Conservation (phyloP, 495 filamentous ascomycete genomes). For the Aspergillus asperescens region DNA sequence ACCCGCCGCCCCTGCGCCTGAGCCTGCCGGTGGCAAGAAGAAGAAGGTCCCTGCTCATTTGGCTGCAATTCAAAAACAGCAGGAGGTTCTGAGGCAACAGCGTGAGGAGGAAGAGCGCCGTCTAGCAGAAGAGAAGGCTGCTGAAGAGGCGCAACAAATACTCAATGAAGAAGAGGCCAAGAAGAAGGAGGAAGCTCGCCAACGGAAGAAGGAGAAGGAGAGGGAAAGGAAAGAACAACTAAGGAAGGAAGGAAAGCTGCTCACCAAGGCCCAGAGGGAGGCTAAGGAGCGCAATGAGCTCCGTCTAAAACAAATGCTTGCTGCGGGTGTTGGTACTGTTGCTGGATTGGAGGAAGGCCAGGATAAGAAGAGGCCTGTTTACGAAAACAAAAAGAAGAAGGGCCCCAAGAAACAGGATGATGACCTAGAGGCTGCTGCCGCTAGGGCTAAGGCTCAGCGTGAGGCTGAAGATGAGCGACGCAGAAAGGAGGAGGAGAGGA, state of each 20-base stretch:
- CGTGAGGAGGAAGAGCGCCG: constrained; percentile 70
- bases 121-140: constrained; percentile 68
- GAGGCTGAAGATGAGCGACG: constrained; percentile 69
- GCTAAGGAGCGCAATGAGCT: constrained; percentile 75
- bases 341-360: constrained; percentile 60
- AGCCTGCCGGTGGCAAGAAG: constrained; percentile 61
- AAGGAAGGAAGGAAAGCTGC: constrained; percentile 89
- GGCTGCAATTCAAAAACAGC: constrained; percentile 81
- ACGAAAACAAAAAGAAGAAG: constrained; percentile 73
- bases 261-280: constrained; percentile 91
- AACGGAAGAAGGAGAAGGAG: constrained; percentile 88
- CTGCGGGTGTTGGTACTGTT: constrained; percentile 69
- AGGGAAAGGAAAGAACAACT: constrained; percentile 93
- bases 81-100: constrained; percentile 68
- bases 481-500: constrained; percentile 56
- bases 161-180: constrained; percentile 69
- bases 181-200: constrained; percentile 66
- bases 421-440: constrained; percentile 58
- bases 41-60: constrained; percentile 87
- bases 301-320: constrained; percentile 92
- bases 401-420: constrained; percentile 68
- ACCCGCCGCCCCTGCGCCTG: constrained; percentile 18
- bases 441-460: constrained; percentile 54
- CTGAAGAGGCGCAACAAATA: constrained; percentile 63
- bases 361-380: constrained; percentile 68